Evolutionary conservation across 768 basidiomycete genomes (phyloP), one percentile per base, ranked within the genome.

Genomic region (Boletus eberwhitei): DNA sequence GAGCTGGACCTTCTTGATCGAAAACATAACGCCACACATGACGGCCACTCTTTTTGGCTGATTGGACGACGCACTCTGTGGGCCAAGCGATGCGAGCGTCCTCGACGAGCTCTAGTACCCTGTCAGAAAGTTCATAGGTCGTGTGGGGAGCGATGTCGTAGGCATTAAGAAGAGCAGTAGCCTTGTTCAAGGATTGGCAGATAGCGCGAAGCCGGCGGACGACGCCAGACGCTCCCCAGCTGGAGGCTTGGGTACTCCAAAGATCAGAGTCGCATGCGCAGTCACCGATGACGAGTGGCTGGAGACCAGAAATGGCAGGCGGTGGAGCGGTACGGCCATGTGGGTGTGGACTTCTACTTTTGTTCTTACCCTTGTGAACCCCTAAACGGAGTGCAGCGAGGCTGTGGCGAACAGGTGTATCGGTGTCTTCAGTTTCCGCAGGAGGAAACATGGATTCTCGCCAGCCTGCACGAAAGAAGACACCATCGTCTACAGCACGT

Each of bases 21-120:
- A 91, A 91, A 17, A 88, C 82, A 61, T 88, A 91, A 53, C 89
- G 78, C 84, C 84, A 91, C 6, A 89, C 87, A n/a, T 79, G 79
- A 38, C 74, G 74, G 1, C 83, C 86, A 14, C 78, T 77, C 17
- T 69, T 73, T 50, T 76, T 76, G 2, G 81, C 77, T 50, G 76
- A 77, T 48, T 78, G 72, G 4, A 78, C 80, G 35, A 86, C 72
- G 57, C 84, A 81, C 24, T 91, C 84, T 1, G 84, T 86, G 11
- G 87, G 87, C 87, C 87, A 91, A 14, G 86, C 85, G 34, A 90
- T 76, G 24, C 85, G 81, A 12, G 86, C 78, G 57, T 91, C 89
- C 59, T 85, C 84, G 41, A 91, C 80, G 32, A 91, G 77, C 43
- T 90, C 88, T n/a, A 88, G 71, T 0, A 90, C 75, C 43, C 78